A percentile compares a stretch with the other conserved stretches of the same genome.
phyloP scores from a whole-genome alignment of 108 stramenopile genomes.

The Nitzschia sp. region DNA sequence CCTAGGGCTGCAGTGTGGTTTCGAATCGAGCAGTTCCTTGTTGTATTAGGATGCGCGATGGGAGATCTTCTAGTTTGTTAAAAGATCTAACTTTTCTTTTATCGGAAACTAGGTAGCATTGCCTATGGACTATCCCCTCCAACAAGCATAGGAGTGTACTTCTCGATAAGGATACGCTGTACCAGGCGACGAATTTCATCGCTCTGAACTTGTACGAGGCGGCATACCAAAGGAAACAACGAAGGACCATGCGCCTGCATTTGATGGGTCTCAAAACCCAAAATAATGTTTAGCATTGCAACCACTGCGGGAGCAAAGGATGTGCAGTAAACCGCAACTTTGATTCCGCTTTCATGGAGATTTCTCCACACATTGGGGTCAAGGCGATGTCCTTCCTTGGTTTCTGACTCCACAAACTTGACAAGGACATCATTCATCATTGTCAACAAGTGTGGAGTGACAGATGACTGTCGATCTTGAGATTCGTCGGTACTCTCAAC shows the following conservation, averaged over 20 bases:
- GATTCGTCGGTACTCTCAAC: conserved; percentile 12
- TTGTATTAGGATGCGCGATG: background rate
- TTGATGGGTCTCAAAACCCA: conserved; percentile 48
- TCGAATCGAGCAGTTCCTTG: background rate
- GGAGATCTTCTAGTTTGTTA: background rate
- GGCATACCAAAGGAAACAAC: conserved; percentile 72
- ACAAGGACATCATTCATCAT: conserved; percentile 60
- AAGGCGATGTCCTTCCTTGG: conserved; percentile 57
- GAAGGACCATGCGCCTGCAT: conserved; percentile 51
- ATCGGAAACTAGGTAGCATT: too few species aligned
- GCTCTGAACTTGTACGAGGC: conserved; percentile 65
- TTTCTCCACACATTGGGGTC: conserved; percentile 81
- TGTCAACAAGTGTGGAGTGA: conserved; percentile 60
- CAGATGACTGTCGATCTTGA: conserved; percentile 62
- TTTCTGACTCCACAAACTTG: conserved; percentile 72
- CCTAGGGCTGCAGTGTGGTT: conserved; percentile 5
- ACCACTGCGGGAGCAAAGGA: conserved; percentile 77
- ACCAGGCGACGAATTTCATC: conserved; percentile 79
- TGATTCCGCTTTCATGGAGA: conserved; percentile 69
- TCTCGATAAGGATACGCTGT: conserved; percentile 49
- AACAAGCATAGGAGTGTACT: conserved; percentile 58
- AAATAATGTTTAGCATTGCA: conserved; percentile 58
- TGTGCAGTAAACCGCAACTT: conserved; percentile 81
- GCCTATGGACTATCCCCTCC: too few species aligned
- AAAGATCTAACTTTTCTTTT: background rate